Evolutionary conservation across 192 early-diverging fungal genomes (phyloP).

Genomic region (Linnemannia hyalina): DNA sequence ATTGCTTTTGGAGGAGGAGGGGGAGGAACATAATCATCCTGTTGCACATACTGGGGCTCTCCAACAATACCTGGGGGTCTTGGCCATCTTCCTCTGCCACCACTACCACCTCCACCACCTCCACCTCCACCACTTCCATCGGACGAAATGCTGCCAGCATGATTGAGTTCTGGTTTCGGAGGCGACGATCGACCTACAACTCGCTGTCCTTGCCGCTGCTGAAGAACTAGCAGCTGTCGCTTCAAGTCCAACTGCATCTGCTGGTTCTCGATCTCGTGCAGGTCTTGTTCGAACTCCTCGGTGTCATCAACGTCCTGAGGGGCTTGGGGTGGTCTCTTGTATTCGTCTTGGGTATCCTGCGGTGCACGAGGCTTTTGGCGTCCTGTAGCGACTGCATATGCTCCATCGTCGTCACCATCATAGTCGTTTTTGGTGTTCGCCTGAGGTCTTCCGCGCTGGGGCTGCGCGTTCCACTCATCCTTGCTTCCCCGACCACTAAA

Average conservation of each 20-base stretch:
- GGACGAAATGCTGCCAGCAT: too few species aligned
- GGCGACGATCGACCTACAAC: background rate
- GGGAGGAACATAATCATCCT: background rate
- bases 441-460: background rate
- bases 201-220: background rate
- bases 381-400: too few species aligned
- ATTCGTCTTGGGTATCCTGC: background rate
- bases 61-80: too few species aligned
- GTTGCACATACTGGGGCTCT: too few species aligned
- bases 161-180: background rate
- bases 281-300: background rate
- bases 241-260: background rate
- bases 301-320: background rate
- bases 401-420: too few species aligned
- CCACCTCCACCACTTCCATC: too few species aligned
- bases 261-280: background rate
- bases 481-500: background rate
- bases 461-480: too few species aligned
- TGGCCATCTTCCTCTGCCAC: too few species aligned
- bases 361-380: background rate
- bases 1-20: background rate
- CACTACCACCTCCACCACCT: too few species aligned
- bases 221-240: background rate
- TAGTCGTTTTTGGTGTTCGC: background rate
- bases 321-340: background rate